Evolutionary conservation across 495 filamentous ascomycete species (phyloP), one percentile per base, ranked within the genome.

Genomic region (Aspergillus incahuasiensis): DNA sequence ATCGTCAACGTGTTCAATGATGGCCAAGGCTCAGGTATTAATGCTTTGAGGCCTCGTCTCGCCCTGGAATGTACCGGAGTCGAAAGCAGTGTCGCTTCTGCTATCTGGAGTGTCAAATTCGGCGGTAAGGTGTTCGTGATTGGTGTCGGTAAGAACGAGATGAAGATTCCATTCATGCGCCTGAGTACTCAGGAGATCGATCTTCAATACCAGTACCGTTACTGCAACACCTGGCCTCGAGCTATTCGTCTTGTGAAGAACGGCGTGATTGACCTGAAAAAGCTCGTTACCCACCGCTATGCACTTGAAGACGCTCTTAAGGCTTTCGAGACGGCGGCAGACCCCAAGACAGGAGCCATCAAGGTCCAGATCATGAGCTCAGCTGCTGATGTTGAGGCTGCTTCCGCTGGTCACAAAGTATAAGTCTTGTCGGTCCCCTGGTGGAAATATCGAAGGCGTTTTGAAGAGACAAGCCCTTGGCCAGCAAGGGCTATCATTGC

Each of bases 61-160:
- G 86, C 82, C 19, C 68, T 97, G 65, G 91, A 97, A 74, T 97
- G 91, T 74, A 95, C 91, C 0, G 91, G 91, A 21, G 90, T 94
- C n/a, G 90, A 96, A 75, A 89, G 85, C 72, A 88, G 84, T 67
- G 85, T 97, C 63, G 82, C 82, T 19, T 82, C 89, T 32, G 89
- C 90, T 42, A 91, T 97, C 68, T 90, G 88, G 80, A 85, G 87
- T 30, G 82, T 91, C 60, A 90, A 91, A 69, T 96, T 95, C 62
- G 91, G 91, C 54, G 91, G 91, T 52, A 94, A 92, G 76, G 91
- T 97, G 32, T 95, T 95, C 63, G 85, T 96, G 43, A 91, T 94
- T 60, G 91, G 91, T 22, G 91, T 96, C 2, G 91, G 91, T 58
- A 94, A 88, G 84, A 90, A 90, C 64, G 90, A 95, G 81, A 91